Evolutionary conservation across 441 rosid genomes (phyloP), one percentile per base, ranked within the genome.

Genomic region (Dalechampia spathulata): DNA sequence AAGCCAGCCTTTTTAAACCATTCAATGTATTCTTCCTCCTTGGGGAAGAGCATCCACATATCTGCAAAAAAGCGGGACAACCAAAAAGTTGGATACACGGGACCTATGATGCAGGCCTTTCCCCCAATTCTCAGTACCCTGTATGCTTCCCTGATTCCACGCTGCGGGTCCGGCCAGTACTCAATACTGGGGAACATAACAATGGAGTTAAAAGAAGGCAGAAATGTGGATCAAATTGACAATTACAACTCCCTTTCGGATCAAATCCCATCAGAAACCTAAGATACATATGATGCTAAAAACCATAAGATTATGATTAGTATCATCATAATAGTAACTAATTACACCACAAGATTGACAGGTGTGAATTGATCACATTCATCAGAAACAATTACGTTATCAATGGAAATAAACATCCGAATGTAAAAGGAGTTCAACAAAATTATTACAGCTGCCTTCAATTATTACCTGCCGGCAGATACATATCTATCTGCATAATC

Each of bases 101-200:
- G 98, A 63, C 98, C 98, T 15, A 91, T 91, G 17, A 91, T 0
- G 57, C 96, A 91, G 23, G 95, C 96, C 66, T 91, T 87, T 5
- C 93, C 96, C 58, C 98, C 95, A 16, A 78, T 68, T 69, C 86
- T 91, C 78, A 91, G 67, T 30, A 91, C 95, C 50, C 98, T 82
- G 74, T 91, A 91, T 20, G 96, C 98, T 79, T 91, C 98, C 71
- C 59, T 86, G 52, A 91, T 87, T 32, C 98, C 98, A 16, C 96
- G 82, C 69, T 87, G 96, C 1, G 96, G 96, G 62, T 91, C 95
- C 13, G 98, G 98, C 98, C 96, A 91, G 70, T 87, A 91, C 79
- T 91, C 96, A 20, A 91, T 91, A 68, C 98, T 90, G 77, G 61
- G 57, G 55, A 56, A 40, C 52, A 54, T 13, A 44, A 42, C 32